Conservation (phyloP, 1,284 basidiomycete genomes). For the Rhodotorula sp. region DNA sequence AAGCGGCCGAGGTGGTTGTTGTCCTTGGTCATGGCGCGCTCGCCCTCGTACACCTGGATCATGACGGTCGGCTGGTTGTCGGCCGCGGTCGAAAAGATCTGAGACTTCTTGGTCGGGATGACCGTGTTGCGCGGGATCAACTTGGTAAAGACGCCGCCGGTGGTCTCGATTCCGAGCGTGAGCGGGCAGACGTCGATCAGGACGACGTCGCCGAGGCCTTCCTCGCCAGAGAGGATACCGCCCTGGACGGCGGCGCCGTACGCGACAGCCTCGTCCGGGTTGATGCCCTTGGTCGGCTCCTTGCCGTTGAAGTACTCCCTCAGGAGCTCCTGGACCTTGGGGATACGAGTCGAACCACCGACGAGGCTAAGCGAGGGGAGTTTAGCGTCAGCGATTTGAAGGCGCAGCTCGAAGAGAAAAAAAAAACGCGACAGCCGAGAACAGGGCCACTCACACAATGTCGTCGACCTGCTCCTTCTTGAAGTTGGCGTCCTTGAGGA, state of each 20-base stretch:
- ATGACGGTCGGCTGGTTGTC: constrained; percentile 94
- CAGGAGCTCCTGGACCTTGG: constrained; percentile 94
- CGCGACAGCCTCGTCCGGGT: constrained; percentile 98
- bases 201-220: constrained; percentile 92
- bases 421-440: not conserved
- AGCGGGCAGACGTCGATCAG: constrained; percentile 95
- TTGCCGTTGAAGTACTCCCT: constrained; percentile 87
- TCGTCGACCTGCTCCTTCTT: constrained; percentile 98
- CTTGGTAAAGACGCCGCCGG: constrained; percentile 97
- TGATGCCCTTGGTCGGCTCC: constrained; percentile 73
- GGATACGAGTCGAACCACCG: constrained; percentile 97
- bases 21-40: constrained; percentile 98
- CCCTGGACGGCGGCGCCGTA: constrained; percentile 98
- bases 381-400: no score
- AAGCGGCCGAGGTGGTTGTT: constrained; percentile 83
- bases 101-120: constrained; percentile 95
- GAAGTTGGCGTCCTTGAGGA: constrained; percentile 93
- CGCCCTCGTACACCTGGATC: constrained; percentile 99
- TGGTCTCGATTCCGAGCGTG: constrained; percentile 97
- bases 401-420: no score
- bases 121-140: constrained; percentile 95
- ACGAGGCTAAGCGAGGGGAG: constrained; percentile 61
- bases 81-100: constrained; percentile 95
- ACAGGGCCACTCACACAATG: constrained; percentile 52
- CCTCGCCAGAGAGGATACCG: constrained; percentile 97